Evolutionary conservation across 805 yeast genomes (phyloP).

Genomic region (Dipodascus geniculatus): DNA sequence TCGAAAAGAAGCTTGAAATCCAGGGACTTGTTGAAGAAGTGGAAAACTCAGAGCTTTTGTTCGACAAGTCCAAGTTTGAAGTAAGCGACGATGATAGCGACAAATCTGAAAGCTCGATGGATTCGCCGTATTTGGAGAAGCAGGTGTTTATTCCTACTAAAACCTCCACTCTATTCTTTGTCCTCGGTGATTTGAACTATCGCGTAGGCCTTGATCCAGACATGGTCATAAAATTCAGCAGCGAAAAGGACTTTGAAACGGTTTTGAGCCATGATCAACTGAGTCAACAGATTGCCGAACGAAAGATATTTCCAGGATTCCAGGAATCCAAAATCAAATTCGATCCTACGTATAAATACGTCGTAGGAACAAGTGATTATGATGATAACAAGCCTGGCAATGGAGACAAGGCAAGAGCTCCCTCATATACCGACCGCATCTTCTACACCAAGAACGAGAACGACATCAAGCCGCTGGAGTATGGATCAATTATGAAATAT

Average conservation of each 20-base stretch:
- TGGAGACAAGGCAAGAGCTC: constrained; percentile 28
- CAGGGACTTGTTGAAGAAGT: constrained; percentile 15
- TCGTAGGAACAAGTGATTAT: constrained; percentile 16
- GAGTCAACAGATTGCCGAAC: constrained; percentile 23
- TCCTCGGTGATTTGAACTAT: constrained; percentile 47
- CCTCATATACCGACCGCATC: constrained; percentile 52
- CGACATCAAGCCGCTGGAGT: constrained; percentile 16
- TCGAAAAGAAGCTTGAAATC: constrained; percentile 22
- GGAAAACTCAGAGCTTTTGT: neutral
- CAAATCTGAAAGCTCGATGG: neutral
- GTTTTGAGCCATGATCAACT: constrained; percentile 37
- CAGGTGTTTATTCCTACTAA: neutral
- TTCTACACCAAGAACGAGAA: constrained; percentile 22
- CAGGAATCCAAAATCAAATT: constrained; percentile 37
- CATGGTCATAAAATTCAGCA: constrained; percentile 22
- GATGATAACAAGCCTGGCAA: constrained; percentile 17
- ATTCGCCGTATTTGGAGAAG: neutral
- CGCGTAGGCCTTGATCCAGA: constrained; percentile 28
- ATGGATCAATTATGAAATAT: constrained; percentile 19
- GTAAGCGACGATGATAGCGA: neutral
- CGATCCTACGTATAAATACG: constrained; percentile 44
- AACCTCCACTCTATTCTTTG: constrained; percentile 18
- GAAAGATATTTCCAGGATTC: constrained; percentile 33
- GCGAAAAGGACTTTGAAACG: constrained; percentile 23
- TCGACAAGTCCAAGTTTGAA: neutral